phyloP scores from a whole-genome alignment of 2,329 filamentous ascomycete species.

The Diplodia intermedia region DNA sequence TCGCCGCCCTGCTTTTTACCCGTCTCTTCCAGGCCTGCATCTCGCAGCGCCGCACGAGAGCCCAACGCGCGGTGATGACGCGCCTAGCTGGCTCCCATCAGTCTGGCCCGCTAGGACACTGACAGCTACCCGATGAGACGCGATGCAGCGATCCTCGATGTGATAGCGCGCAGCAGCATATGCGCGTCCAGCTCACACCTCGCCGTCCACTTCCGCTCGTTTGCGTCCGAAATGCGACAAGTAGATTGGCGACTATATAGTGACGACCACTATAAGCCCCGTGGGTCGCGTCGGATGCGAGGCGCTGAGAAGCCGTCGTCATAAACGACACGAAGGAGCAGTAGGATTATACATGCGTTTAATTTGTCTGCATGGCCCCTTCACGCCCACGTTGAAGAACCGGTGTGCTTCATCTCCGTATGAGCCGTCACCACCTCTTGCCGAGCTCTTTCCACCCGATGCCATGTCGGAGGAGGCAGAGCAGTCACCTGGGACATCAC shows the following conservation, averaged over 20 bases:
- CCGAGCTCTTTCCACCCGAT: background rate
- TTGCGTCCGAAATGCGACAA: conserved; percentile 12
- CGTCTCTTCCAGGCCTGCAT: background rate
- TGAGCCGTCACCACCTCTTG: background rate
- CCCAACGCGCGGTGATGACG: conserved; percentile 16
- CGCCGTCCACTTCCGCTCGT: conserved; percentile 4
- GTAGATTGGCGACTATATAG: background rate
- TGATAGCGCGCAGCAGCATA: conserved; percentile 18
- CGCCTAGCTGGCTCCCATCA: conserved; percentile 8
- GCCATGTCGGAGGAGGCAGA: background rate
- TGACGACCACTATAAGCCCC: background rate
- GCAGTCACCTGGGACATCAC: background rate
- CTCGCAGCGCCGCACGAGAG: conserved; percentile 13
- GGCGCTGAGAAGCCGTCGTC: background rate
- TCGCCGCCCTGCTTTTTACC: background rate
- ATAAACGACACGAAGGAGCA: background rate
- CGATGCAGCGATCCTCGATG: conserved; percentile 27
- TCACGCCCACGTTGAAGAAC: background rate
- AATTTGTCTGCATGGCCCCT: background rate
- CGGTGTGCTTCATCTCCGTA: conserved; percentile 23
- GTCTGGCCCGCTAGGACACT: conserved; percentile 11
- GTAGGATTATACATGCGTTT: background rate
- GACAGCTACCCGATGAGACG: conserved; percentile 22
- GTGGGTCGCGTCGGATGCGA: background rate
- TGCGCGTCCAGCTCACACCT: conserved; percentile 23